Evolutionary conservation across 1,284 basidiomycete genomes (phyloP), one percentile per base, ranked within the genome.

Genomic region (Thecaphora thlaspeos): DNA sequence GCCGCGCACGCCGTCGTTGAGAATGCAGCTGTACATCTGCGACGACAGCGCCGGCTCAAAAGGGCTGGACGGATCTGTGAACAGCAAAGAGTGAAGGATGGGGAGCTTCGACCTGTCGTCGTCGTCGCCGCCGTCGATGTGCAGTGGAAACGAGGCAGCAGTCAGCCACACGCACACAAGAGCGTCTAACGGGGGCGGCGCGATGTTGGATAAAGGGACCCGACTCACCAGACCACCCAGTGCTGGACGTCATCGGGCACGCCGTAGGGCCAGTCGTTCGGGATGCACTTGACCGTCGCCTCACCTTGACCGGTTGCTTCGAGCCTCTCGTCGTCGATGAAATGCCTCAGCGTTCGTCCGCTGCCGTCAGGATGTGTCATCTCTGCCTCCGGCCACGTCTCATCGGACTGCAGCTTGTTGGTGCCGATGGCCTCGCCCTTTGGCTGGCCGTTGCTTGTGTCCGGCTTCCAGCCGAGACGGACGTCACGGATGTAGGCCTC

Each of bases 221-320:
- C 28, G 28, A 30, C 39, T 28, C 39, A 57, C 71, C 71, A 73
- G 9, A 73, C 67, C 10, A 67, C 63, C 54, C 59, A 71, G 46
- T 73, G 71, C 19, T 40, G 47, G n/a, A 51, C 45, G 2, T 53
- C 67, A 1, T 38, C 46, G 0, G 71, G 71, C n/a, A 73, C 54
- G n/a, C 50, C 69, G 37, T 73, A 73, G 15, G 71, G 71, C 71
- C 71, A 73, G 36, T 73, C 70, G 44, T 73, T 71, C 2, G 57
- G 62, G 12, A 73, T 62, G 8, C 38, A 30, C 30, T 65, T 68
- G 21, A 63, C 59, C 26, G 48, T 19, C 12, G 51, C 47, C 22
- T n/a, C n/a, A n/a, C 8, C 30, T 12, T 66, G 55, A 5, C 30
- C 49, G 7, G 43, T 32, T 2, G 11, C 10, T 19, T 55, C 51